Evolutionary conservation across 1,139 yeast genomes (phyloP), one percentile per base, ranked within the genome.

Genomic region (Casaregolazyma suthepensis): DNA sequence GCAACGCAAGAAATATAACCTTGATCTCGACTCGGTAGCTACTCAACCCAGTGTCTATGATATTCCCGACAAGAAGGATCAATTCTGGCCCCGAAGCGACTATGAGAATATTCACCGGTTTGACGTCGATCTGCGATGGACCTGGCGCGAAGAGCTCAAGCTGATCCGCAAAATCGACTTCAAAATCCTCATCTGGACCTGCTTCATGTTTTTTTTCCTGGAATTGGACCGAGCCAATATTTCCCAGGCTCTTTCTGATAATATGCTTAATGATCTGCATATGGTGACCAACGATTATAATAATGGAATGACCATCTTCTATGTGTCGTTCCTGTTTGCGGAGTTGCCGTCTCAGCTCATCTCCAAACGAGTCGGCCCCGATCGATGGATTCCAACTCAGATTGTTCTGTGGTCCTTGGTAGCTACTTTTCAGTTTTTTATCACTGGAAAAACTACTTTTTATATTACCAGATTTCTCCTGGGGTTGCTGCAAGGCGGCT

Each of bases 341-440:
- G 83, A 80, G 58, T 66, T 80, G 5, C 84, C 84, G 0, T 77
- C 82, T 1, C 82, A 79, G 61, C 66, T 80, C 56, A 64, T 80
- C 49, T 76, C 81, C 44, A 79, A 79, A 58, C 70, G 69, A 47
- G 54, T 80, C 45, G 85, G 85, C 1, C 80, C 82, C 3, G 82
- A 80, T 60, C 65, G 74, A 46, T 79, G 81, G 75, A 72, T 81
- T 46, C 85, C 84, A 0, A 62, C 71, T 22, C 82, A 79, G 60
- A 75, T 80, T 67, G 63, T 69, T 2, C 57, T 70, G 1, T 81
- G 84, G 83, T 76, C 80, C 49, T 54, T 77, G 40, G 78, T 80
- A 0, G 75, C 82, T 1, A 67, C 75, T 46, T 61, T 68, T 12
- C 84, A 80, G 60, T 71, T 73, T 31, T 70, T 71, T 15, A 60